A percentile compares a stretch with the other conserved stretches of the same genome.
Evolutionary conservation across 768 basidiomycete species (phyloP).

Genomic region (Amanita fuliginea): DNA sequence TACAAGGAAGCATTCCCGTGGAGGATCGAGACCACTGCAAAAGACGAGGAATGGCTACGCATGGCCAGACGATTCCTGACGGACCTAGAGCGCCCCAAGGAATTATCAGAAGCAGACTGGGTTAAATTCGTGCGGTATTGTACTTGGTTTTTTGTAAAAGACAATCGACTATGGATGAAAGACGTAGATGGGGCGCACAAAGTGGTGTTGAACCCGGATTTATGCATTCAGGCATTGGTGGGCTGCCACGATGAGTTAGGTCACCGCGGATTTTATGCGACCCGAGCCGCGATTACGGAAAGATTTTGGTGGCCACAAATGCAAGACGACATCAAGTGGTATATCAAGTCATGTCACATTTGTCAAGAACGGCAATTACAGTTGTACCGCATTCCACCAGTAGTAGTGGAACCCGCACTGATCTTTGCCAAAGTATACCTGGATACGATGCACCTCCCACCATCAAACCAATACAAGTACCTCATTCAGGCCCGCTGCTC

Average conservation of each 20-base stretch:
- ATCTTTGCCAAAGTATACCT: slow-evolving; percentile 25
- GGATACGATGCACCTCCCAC: slow-evolving; percentile 30
- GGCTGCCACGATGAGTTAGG: slow-evolving; percentile 7
- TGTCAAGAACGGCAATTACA: slow-evolving; percentile 13
- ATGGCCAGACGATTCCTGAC: no score
- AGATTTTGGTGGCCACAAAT: slow-evolving; percentile 21
- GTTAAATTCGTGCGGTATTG: no score
- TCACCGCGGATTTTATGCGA: slow-evolving; percentile 9
- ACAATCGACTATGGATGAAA: no score
- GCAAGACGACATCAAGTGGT: slow-evolving; percentile 15
- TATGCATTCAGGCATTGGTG: neutral
- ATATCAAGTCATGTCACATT: slow-evolving; percentile 12
- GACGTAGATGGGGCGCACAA: neutral
- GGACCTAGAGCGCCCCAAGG: no score
- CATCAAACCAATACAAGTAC: slow-evolving; percentile 5
- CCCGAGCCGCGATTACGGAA: neutral
- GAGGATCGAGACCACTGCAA: no score
- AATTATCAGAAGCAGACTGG: no score
- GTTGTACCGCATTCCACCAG: slow-evolving; percentile 9
- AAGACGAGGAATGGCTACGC: no score
- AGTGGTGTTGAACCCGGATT: no score
- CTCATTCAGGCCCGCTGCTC: slow-evolving; percentile 25
- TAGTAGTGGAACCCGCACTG: slow-evolving; percentile 13
- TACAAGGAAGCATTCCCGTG: no score
- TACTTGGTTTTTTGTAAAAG: no score